Conservation (phyloP, 2,329 filamentous ascomycete species). For the Apiospora arundinis region DNA sequence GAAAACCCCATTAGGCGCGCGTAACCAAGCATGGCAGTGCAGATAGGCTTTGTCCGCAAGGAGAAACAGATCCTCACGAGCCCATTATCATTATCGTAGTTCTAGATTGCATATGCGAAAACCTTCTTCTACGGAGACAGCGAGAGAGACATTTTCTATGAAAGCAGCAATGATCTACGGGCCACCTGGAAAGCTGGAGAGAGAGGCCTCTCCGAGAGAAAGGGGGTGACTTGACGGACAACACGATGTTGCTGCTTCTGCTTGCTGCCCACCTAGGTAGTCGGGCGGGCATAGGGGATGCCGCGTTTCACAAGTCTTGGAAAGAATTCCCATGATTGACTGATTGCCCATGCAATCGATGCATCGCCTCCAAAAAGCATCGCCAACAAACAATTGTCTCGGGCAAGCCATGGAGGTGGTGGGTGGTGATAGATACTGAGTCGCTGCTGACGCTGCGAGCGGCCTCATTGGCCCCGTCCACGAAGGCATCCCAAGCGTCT, state of each 20-base stretch:
- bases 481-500: conserved; percentile 1
- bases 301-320: conserved; percentile 8
- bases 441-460: conserved; percentile 5
- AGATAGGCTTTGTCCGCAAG: conserved; percentile 4
- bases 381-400: conserved; percentile 10
- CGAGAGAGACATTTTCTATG: conserved; percentile 4
- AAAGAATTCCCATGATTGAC: not conserved
- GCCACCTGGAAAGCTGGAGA: not conserved
- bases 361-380: conserved; percentile 13
- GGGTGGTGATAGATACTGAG: not conserved
- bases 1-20: conserved; percentile 2
- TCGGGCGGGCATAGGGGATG: not conserved
- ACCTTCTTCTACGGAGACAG: conserved; percentile 13
- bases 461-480: not conserved
- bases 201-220: not conserved
- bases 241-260: not conserved
- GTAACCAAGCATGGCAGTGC: conserved; percentile 14
- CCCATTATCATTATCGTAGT: not conserved
- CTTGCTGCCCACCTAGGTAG: not conserved
- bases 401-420: conserved; percentile 9
- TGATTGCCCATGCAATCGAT: not conserved
- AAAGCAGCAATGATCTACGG: not conserved
- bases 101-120: conserved; percentile 6
- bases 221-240: not conserved
- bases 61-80: not conserved